Evolutionary conservation across 768 basidiomycete species (phyloP), one percentile per base, ranked within the genome.

Genomic region (Daedalea quercina): DNA sequence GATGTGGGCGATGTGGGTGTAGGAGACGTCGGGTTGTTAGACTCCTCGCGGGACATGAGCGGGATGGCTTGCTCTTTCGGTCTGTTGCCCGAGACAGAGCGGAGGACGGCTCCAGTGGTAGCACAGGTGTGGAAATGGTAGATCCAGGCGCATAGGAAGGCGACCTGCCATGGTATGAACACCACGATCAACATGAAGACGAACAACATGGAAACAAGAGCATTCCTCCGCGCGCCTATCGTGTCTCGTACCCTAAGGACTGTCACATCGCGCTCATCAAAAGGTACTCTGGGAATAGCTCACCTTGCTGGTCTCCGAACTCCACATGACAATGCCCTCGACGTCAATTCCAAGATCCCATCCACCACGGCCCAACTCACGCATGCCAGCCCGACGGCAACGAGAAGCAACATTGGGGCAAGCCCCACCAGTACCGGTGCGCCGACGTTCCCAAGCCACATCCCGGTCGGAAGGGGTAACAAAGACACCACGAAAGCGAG

Each of bases 131-230:
- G 71, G 43, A 90, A 69, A 54, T 92, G 90, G 47, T 87, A 80
- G n/a, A 84, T 54, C 83, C 90, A 90, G 58, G 84, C 84, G 19
- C 89, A 84, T 22, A 95, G 75, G 68, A 87, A 94, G 3, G 87
- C 92, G 9, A 94, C 87, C 68, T 96, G 94, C 82, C 90, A 92
- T 0, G 94, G 94, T n/a, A 94, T 73, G 49, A 93, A 70, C 35
- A 89, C 57, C 54, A 85, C 78, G 35, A 94, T 83, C n/a, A 85
- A 69, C 15, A 77, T 57, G 47, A 85, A 75, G 31, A 94, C 76
- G 19, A 85, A 46, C 7, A 64, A 57, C 65, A 91, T 78, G 6
- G 87, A 86, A 6, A 82, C 40, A 23, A 84, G 25, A 2, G 78
- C 80, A 60, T 73, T 73, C 54, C 74, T 70, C 28, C 71, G 73